phyloP scores from a whole-genome alignment of 768 basidiomycete species.

The Boletus patriciae region DNA sequence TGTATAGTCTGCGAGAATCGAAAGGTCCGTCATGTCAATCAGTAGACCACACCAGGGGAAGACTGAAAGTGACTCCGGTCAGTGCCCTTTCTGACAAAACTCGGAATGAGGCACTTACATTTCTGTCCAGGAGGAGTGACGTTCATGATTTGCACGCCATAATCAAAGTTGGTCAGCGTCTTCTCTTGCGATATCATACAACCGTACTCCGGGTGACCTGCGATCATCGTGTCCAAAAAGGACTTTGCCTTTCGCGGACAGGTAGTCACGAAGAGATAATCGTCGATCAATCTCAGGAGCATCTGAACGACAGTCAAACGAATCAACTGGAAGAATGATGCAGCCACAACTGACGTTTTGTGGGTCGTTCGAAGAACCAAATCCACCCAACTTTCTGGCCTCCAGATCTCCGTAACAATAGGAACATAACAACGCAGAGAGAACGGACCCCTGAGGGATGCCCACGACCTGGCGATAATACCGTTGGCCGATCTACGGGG shows the following conservation, averaged over 20 bases:
- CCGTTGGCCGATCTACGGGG: slow-evolving; percentile 65
- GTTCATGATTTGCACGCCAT: slow-evolving; percentile 52
- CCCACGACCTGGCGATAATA: slow-evolving; percentile 90
- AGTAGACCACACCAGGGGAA: slow-evolving; percentile 95
- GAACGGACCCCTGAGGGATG: slow-evolving; percentile 95
- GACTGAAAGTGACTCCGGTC: slow-evolving; percentile 39
- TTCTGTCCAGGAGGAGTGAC: slow-evolving; percentile 48
- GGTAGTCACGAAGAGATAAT: slow-evolving; percentile 88
- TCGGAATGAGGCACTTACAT: slow-evolving; percentile 30
- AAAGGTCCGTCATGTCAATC: slow-evolving; percentile 74
- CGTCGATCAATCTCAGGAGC: slow-evolving; percentile 87
- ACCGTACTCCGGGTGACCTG: slow-evolving; percentile 92
- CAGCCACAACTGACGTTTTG: slow-evolving; percentile 53
- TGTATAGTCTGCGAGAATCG: slow-evolving; percentile 75
- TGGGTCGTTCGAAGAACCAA: slow-evolving; percentile 53
- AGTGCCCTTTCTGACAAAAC: background rate
- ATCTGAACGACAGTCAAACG: slow-evolving; percentile 43
- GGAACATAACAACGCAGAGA: slow-evolving; percentile 91
- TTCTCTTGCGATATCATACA: slow-evolving; percentile 89
- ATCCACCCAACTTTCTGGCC: slow-evolving; percentile 39
- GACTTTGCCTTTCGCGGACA: slow-evolving; percentile 53
- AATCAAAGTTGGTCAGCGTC: slow-evolving; percentile 84
- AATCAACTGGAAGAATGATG: background rate
- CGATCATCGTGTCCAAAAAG: slow-evolving; percentile 76
- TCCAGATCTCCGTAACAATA: slow-evolving; percentile 96